A percentile compares a stretch with the other conserved stretches of the same genome.
phyloP scores from a whole-genome alignment of 1,284 basidiomycete genomes.

The Neolentinus lepideus region DNA sequence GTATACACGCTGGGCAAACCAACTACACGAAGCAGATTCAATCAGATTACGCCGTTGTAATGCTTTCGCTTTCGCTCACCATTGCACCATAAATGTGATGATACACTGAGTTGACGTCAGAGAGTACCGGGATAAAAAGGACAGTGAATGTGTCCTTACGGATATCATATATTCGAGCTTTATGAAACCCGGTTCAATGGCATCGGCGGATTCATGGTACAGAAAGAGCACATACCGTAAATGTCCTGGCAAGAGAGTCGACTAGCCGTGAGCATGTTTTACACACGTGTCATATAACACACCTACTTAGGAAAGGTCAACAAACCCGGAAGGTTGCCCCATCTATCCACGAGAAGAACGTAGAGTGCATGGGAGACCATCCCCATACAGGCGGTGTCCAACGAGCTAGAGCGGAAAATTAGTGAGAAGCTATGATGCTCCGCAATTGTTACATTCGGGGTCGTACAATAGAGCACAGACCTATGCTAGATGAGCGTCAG shows the following conservation, averaged over 20 bases:
- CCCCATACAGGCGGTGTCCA: neutral
- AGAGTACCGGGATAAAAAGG: too few relatives aligned
- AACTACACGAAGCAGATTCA: neutral
- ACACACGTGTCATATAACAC: too few relatives aligned
- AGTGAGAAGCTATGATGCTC: neutral
- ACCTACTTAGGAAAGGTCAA: neutral
- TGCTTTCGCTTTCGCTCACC: neutral
- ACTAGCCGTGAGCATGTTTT: too few relatives aligned
- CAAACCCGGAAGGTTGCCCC: neutral
- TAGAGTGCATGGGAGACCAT: neutral
- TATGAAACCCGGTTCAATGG: too few relatives aligned
- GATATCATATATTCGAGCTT: neutral
- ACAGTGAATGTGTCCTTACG: neutral
- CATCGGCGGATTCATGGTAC: too few relatives aligned
- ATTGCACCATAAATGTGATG: neutral
- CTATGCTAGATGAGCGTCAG: neutral
- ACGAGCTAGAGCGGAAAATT: neutral
- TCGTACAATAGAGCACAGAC: neutral
- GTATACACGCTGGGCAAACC: neutral
- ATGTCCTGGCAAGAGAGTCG: too few relatives aligned
- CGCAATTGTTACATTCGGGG: neutral
- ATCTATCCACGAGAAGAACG: neutral
- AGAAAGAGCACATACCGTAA: too few relatives aligned
- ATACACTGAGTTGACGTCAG: neutral
- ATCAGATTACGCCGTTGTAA: neutral